Evolutionary conservation across 2,329 filamentous ascomycete species (phyloP).

Genomic region (Fusarium zealandicum): DNA sequence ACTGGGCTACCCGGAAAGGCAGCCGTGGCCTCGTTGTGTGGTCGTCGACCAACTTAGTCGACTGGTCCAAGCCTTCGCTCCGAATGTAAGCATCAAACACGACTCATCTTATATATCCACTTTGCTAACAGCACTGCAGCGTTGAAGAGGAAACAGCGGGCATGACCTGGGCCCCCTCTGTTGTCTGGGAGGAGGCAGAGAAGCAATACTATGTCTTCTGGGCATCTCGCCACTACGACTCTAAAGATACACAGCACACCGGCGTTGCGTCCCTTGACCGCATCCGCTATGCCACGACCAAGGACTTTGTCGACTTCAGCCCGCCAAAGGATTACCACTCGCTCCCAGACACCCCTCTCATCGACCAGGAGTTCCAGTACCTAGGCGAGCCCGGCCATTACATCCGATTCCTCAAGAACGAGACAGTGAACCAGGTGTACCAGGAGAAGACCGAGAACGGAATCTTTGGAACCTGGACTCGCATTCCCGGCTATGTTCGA

Average conservation of each 20-base stretch:
- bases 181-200: slow-evolving; percentile 45
- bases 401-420: slow-evolving; percentile 59
- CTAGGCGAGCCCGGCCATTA: slow-evolving; percentile 51
- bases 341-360: slow-evolving; percentile 50
- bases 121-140: slow-evolving; percentile 27
- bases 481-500: slow-evolving; percentile 47
- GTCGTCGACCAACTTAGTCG: slow-evolving; percentile 46
- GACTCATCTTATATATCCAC: accelerated
- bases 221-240: slow-evolving; percentile 54
- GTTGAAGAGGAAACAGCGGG: slow-evolving; percentile 46
- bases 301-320: slow-evolving; percentile 58
- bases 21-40: slow-evolving; percentile 49
- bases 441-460: slow-evolving; percentile 54
- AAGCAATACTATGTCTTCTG: slow-evolving; percentile 57
- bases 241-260: slow-evolving; percentile 53
- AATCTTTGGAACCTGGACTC: slow-evolving; percentile 57
- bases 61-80: slow-evolving; percentile 44
- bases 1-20: slow-evolving; percentile 45
- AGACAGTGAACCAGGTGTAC: slow-evolving; percentile 56
- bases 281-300: slow-evolving; percentile 60
- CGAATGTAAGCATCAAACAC: slow-evolving; percentile 4
- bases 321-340: slow-evolving; percentile 54
- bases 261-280: slow-evolving; percentile 50
- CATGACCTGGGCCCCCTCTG: slow-evolving; percentile 50
- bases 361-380: slow-evolving; percentile 58